Evolutionary conservation across 192 early-diverging fungal species (phyloP).

Genomic region (Coemansia nantahalensis): DNA sequence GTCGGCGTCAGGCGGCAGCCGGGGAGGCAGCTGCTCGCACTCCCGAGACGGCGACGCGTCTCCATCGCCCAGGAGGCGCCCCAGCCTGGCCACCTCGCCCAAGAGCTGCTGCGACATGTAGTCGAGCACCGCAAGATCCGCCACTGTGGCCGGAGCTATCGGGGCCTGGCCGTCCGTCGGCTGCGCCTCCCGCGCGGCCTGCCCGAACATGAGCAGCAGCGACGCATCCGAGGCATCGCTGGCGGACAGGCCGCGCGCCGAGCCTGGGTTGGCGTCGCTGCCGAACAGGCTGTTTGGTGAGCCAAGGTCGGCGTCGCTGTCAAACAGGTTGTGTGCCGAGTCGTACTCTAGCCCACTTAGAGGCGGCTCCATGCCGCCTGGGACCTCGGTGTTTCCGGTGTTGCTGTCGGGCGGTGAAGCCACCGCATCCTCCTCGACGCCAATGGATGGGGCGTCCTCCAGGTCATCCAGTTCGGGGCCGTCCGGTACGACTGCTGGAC

Average conservation of each 20-base stretch:
- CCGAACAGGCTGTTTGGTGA: no score
- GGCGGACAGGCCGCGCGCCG: neutral
- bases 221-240: neutral
- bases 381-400: no score
- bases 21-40: neutral
- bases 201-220: conserved; percentile 7
- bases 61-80: neutral
- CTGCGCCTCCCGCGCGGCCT: neutral
- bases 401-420: no score
- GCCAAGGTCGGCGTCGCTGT: no score
- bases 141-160: conserved; percentile 9
- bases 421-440: no score
- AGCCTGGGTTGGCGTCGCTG: no score
- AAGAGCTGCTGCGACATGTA: conserved; percentile 36
- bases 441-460: no score
- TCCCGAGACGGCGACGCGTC: neutral
- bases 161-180: neutral
- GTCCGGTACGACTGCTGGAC: no score
- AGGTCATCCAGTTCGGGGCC: no score
- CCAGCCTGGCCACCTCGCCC: conserved; percentile 9
- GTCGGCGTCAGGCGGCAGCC: neutral
- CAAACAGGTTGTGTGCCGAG: no score
- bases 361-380: no score
- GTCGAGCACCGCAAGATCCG: conserved; percentile 41
- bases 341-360: no score